Evolutionary conservation across 2,329 filamentous ascomycete genomes (phyloP).

Genomic region (Trichoderma breve): DNA sequence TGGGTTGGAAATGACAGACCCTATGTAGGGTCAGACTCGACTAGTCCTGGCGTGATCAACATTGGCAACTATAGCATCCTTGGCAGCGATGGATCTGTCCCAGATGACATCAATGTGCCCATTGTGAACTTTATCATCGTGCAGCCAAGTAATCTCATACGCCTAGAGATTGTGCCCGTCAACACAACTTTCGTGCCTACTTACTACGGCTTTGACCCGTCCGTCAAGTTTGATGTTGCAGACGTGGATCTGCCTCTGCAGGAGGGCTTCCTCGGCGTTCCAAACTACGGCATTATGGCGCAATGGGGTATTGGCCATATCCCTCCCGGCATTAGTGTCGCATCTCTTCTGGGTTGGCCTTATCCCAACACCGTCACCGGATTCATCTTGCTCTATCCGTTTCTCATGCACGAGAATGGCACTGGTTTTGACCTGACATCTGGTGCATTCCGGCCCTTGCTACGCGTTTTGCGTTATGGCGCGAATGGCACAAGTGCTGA

Average conservation of each 20-base stretch:
- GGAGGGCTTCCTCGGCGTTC: background rate
- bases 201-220: background rate
- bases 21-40: background rate
- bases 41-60: background rate
- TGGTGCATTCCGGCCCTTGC: constrained; percentile 5
- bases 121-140: background rate
- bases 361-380: background rate
- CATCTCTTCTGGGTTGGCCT: background rate
- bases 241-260: background rate
- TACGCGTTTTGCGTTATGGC: background rate
- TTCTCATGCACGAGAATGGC: constrained; percentile 3
- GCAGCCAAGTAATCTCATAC: background rate
- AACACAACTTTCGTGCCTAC: background rate
- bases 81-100: background rate
- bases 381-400: background rate
- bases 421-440: background rate
- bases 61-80: background rate
- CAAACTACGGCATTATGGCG: background rate
- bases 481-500: background rate
- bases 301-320: background rate
- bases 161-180: background rate
- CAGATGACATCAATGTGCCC: background rate
- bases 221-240: background rate
- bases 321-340: background rate
- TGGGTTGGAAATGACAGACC: background rate